Evolutionary conservation across 768 basidiomycete species (phyloP), one percentile per base, ranked within the genome.

Genomic region (Panellus pusillus): DNA sequence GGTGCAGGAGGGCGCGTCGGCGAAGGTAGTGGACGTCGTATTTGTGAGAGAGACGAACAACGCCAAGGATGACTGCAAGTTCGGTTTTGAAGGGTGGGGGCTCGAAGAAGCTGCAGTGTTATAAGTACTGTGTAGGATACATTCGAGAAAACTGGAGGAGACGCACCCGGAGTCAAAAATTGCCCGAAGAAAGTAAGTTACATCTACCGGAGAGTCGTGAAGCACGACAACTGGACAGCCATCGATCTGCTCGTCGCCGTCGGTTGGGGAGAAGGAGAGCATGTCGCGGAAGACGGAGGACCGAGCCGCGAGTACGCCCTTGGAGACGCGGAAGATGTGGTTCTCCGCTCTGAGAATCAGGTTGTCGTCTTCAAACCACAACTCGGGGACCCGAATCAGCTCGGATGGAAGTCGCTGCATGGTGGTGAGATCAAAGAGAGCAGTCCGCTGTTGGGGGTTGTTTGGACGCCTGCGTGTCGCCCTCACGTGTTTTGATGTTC

Each of bases 241-340:
- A 11, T 61, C 61, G 19, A 57, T 37, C 27, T 27, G 15, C 44
- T 57, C 50, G 11, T 58, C 49, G 5, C 20, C 47, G 12, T 53
- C 54, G 17, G 46, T 32, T 15, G 35, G 42, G 9, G 61, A 51
- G 29, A 60, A 54, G 2, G 45, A 40, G 35, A 60, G 49, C 54
- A 62, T 60, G 31, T 57, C 58, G 4, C 50, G 27, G 55, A 62
- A 62, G 1, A 62, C 48, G 17, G 43, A 29, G 12, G 58, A 60
- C 2, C 48, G 44, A 14, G 51, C 52, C 7, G 47, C 47, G 28
- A 59, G 48, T n/a, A 59, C 36, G 20, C 47, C 36, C 27, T 46
- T 54, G 14, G 53, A 54, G 13, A 59, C 52, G 27, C 57, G 57
- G 39, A 54, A 59, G 9, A 54, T 27, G 6, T 27, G 39, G 32